Evolutionary conservation across 805 yeast genomes (phyloP).

Genomic region (Suhomyces tanzawaensis): DNA sequence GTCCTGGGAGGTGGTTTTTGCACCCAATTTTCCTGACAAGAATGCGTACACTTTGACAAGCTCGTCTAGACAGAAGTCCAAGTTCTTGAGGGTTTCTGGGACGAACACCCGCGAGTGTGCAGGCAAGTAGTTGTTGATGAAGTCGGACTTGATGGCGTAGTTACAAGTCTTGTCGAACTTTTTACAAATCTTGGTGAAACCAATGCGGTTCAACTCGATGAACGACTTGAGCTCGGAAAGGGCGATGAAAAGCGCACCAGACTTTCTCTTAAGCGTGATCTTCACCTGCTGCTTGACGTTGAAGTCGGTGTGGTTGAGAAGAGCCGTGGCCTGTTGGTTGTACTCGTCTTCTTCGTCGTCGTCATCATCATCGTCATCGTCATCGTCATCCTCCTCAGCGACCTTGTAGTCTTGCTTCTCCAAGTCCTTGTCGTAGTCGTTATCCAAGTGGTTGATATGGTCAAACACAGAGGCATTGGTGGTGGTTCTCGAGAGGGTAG

Average conservation of each 20-base stretch:
- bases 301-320: constrained; percentile 49
- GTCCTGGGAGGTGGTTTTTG: constrained; percentile 49
- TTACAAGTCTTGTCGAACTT: constrained; percentile 85
- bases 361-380: constrained; percentile 35
- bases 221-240: constrained; percentile 81
- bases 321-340: constrained; percentile 41
- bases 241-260: constrained; percentile 64
- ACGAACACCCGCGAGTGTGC: constrained; percentile 56
- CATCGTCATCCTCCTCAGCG: constrained; percentile 13
- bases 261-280: constrained; percentile 65
- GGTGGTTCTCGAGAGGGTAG: constrained; percentile 21
- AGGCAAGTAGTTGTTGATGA: constrained; percentile 47
- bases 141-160: constrained; percentile 57
- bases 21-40: constrained; percentile 32
- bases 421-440: constrained; percentile 18
- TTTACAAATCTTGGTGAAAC: constrained; percentile 85
- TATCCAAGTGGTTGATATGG: constrained; percentile 26
- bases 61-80: constrained; percentile 55
- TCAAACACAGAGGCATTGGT: constrained; percentile 28
- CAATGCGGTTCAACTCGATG: constrained; percentile 81
- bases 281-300: constrained; percentile 48
- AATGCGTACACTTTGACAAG: constrained; percentile 55
- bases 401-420: constrained; percentile 14
- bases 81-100: constrained; percentile 23
- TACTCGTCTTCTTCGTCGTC: constrained; percentile 27